Evolutionary conservation across 495 filamentous ascomycete species (phyloP), one percentile per base, ranked within the genome.

Genomic region (Pseudevernia furfuracea): DNA sequence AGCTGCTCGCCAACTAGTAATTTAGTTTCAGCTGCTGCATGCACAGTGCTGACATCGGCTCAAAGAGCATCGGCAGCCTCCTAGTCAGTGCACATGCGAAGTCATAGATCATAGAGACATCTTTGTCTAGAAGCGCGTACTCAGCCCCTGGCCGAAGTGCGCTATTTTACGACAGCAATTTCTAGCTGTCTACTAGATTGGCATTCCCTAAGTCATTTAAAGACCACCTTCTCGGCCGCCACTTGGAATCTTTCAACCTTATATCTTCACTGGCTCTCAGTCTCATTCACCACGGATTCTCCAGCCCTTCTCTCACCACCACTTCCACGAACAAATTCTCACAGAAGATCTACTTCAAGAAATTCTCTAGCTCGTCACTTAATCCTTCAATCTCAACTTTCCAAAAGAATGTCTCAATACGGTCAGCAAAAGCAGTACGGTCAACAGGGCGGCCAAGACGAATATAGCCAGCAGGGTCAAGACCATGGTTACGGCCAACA

Each of bases 341-440:
- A 61, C 46, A 60, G 64, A 60, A 56, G 64, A 61, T 66, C 64
- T 25, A 66, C 46, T 49, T 66, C 64, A 6, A 43, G 64, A 25
- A 66, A 66, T 28, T 66, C 64, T 32, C 36, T 66, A 32, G 64
- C 64, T 23, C 58, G 21, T 62, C 64, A 62, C 43, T 37, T 62
- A 30, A 55, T 66, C 21, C 59, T 66, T 36, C 59, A 66, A 56
- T 61, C 58, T 34, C 64, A 66, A 66, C 64, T 66, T 30, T 60
- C 44, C 21, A 66, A 66, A 34, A 66, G 59, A 62, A 66, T 66
- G 64, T 66, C 64, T 66, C 64, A 66, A 66, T 62, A 66, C 64
- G 64, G 64, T 38, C 64, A 56, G 34, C 64, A 61, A 48, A 34
- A 62, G 37, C 41, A 52, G 25, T 43, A 53, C 49, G 64, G 59